Conservation (phyloP, 352 stramenopile genomes). For the Globisporangium abappressorium region DNA sequence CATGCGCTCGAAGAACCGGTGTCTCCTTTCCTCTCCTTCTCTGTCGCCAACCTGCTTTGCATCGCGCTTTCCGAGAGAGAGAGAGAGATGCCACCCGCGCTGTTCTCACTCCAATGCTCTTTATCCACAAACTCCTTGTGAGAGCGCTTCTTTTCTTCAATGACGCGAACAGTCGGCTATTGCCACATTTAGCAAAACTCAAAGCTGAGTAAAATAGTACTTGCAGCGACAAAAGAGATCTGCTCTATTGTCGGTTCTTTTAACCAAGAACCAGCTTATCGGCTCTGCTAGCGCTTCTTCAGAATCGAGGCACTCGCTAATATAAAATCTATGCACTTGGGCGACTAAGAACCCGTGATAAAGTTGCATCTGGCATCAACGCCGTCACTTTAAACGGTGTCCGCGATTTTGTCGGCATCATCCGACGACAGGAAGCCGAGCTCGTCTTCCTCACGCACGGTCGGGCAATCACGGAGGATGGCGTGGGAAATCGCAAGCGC, state of each 20-base stretch:
- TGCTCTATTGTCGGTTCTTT: constrained; percentile 2
- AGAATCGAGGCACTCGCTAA: constrained; percentile 4
- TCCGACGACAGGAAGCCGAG: constrained; percentile 71
- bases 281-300: background rate
- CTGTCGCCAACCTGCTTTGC: background rate
- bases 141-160: background rate
- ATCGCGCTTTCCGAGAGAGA: background rate
- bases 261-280: background rate
- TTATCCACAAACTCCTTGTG: background rate
- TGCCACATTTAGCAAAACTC: no score
- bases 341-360: background rate
- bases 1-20: constrained; percentile 24
- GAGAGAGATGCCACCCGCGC: background rate
- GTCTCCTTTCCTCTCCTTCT: constrained; percentile 10
- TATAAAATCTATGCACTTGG: constrained; percentile 15
- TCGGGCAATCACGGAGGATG: constrained; percentile 75
- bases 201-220: background rate
- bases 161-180: background rate
- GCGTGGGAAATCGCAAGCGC: constrained; percentile 74
- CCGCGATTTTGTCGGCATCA: constrained; percentile 61
- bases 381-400: constrained; percentile 53
- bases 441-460: constrained; percentile 76
- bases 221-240: background rate
- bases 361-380: background rate
- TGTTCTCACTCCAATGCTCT: background rate